phyloP scores from a whole-genome alignment of 116 monocot species.

The Cymodocea nodosa region DNA sequence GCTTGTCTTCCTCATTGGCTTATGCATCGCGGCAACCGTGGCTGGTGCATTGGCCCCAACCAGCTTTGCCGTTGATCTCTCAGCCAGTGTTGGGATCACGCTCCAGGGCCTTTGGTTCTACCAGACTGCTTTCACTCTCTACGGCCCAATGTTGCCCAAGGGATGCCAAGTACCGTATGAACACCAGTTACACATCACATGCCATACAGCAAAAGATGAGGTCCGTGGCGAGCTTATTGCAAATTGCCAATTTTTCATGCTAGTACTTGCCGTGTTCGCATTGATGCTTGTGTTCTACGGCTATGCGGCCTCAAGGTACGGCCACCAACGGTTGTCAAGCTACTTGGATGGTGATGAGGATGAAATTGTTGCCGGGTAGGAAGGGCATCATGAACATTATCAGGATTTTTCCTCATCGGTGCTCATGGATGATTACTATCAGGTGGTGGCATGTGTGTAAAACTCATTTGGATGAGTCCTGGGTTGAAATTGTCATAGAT shows the following conservation, averaged over 20 bases:
- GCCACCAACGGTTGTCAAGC: conserved; percentile 8
- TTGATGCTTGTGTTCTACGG: conserved; percentile 35
- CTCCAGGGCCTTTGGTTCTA: conserved; percentile 99
- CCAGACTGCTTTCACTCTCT: conserved; percentile 95
- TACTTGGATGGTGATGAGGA: conserved; percentile 6
- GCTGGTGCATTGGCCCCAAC: conserved; percentile 49
- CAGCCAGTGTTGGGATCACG: conserved; percentile 39
- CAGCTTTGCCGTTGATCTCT: conserved; percentile 55
- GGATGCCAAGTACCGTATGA: conserved; percentile 49
- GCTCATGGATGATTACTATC: neutral
- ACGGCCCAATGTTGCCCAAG: conserved; percentile 82
- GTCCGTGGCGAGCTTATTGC: conserved; percentile 66
- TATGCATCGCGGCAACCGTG: conserved; percentile 44
- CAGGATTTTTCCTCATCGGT: neutral
- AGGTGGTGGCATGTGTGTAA: neutral
- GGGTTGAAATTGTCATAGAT: neutral
- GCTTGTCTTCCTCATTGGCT: conserved; percentile 64
- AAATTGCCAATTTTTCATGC: conserved; percentile 67
- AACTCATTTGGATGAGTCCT: neutral
- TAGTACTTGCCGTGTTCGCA: conserved; percentile 36
- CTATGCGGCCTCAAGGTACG: conserved; percentile 30
- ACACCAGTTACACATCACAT: conserved; percentile 20
- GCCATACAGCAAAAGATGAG: conserved; percentile 26
- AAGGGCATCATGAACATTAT: neutral
- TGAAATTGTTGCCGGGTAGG: neutral